Percentiles rank a stretch among this genome's conserved stretches.
phyloP scores from a whole-genome alignment of 805 yeast genomes.

The Diddensiella transvaalensis region DNA sequence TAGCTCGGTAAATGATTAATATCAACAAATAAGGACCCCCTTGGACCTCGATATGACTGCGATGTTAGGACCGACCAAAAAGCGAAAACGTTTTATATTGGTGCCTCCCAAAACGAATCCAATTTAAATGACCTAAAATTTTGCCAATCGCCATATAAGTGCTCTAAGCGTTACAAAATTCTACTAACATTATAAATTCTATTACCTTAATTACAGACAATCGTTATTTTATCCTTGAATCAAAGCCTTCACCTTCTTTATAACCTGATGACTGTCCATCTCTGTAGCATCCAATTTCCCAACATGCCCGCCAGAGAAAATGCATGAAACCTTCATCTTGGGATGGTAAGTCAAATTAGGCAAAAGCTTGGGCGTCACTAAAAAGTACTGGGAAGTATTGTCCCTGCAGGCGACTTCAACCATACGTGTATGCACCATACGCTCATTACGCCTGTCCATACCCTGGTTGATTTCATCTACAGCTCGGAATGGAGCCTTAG shows the following conservation, averaged over 20 bases:
- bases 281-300: slow-evolving; percentile 4
- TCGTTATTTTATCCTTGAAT: too few relatives aligned
- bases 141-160: too few relatives aligned
- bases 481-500: slow-evolving; percentile 87
- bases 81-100: too few relatives aligned
- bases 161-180: too few relatives aligned
- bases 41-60: too few relatives aligned
- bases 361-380: slow-evolving; percentile 88
- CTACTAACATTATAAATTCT: too few relatives aligned
- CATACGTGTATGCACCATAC: slow-evolving; percentile 77
- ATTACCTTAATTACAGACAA: too few relatives aligned
- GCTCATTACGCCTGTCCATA: slow-evolving; percentile 92
- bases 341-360: slow-evolving; percentile 73
- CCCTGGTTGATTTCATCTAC: slow-evolving; percentile 99
- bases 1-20: too few relatives aligned
- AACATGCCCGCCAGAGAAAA: slow-evolving; percentile 49
- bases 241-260: not conserved
- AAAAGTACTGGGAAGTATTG: slow-evolving; percentile 72
- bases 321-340: slow-evolving; percentile 82
- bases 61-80: too few relatives aligned
- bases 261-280: not conserved
- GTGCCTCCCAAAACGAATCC: too few relatives aligned
- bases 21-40: too few relatives aligned
- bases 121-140: too few relatives aligned
- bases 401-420: slow-evolving; percentile 76